Conservation (phyloP, 768 basidiomycete genomes). For the Xanthoconium purpureum region DNA sequence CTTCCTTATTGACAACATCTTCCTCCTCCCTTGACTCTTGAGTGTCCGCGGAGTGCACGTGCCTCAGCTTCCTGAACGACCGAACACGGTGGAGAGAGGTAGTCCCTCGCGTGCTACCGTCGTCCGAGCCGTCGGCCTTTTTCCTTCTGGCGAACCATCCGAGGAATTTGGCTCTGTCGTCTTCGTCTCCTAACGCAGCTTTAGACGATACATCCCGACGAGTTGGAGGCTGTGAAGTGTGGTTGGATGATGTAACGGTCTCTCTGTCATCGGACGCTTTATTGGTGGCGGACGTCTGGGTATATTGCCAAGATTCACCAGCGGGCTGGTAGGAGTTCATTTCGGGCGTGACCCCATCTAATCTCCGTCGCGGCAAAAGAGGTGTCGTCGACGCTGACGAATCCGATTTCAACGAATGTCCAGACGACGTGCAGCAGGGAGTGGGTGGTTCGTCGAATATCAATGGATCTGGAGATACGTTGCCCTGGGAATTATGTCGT, state of each 20-base stretch:
- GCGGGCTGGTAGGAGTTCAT: too few species aligned
- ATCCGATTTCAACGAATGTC: neutral
- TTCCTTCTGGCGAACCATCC: neutral
- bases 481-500: constrained; percentile 4
- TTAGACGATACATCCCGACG: constrained; percentile 24
- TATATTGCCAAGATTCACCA: neutral
- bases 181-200: neutral
- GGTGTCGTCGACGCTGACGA: neutral
- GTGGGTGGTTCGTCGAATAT: neutral
- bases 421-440: neutral
- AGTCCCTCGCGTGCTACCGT: neutral
- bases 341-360: neutral
- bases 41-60: neutral
- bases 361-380: neutral
- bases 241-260: neutral
- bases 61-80: neutral
- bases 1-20: neutral
- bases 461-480: neutral
- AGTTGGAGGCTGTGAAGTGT: constrained; percentile 23
- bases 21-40: neutral
- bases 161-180: neutral
- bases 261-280: neutral
- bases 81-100: neutral
- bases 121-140: neutral
- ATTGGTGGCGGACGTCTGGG: neutral